phyloP scores from a whole-genome alignment of 768 basidiomycete species.

The Dioszegia aurantiaca region DNA sequence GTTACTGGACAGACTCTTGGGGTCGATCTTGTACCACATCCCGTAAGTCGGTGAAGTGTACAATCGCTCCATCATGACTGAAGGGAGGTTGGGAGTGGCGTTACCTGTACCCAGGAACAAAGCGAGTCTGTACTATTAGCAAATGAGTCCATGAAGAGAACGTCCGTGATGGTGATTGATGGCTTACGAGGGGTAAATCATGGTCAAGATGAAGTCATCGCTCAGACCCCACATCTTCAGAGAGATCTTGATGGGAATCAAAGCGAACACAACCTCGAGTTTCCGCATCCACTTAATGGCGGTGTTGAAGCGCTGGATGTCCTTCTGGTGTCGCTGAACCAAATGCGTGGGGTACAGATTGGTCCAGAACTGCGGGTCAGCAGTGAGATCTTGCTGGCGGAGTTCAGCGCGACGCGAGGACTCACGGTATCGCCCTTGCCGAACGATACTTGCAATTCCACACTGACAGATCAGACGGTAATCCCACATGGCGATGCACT shows the following conservation, averaged over 20 bases:
- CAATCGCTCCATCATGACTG: constrained; percentile 55
- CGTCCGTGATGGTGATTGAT: background rate
- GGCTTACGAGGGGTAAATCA: constrained; percentile 52
- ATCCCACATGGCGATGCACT: background rate
- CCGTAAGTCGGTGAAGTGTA: constrained; percentile 56
- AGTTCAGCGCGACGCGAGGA: too few relatives aligned
- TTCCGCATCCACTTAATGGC: constrained; percentile 52
- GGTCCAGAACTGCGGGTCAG: constrained; percentile 53
- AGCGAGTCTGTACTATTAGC: constrained; percentile 22
- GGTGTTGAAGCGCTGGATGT: constrained; percentile 53
- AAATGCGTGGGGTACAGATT: constrained; percentile 56
- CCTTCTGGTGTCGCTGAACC: constrained; percentile 50
- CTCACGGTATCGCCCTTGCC: constrained; percentile 54
- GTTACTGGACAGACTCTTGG: constrained; percentile 51
- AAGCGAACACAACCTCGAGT: constrained; percentile 53
- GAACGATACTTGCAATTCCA: constrained; percentile 56
- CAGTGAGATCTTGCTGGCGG: background rate
- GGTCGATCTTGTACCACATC: constrained; percentile 55
- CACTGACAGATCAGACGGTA: constrained; percentile 32
- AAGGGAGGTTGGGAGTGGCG: constrained; percentile 54
- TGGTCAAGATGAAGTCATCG: constrained; percentile 53
- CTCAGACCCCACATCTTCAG: constrained; percentile 55
- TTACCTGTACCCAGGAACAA: constrained; percentile 52
- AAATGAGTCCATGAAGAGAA: background rate
- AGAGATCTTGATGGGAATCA: constrained; percentile 55